Evolutionary conservation across 2,329 filamentous ascomycete species (phyloP), one percentile per base, ranked within the genome.

Genomic region (Sclerotinia nivalis): DNA sequence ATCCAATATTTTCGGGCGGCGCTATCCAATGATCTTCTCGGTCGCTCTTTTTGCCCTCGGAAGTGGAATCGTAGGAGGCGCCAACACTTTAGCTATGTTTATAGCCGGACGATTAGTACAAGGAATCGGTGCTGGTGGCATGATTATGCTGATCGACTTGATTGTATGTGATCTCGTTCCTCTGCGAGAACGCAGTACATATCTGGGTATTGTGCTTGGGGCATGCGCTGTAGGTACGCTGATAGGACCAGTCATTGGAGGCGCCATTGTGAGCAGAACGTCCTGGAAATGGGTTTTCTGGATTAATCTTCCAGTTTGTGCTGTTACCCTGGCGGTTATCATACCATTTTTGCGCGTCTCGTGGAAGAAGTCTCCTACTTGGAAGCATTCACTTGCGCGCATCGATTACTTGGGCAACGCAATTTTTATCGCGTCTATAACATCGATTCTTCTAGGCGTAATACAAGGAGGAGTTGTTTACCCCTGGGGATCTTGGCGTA

Each of bases 161-260:
- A 80, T 87, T n/a, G 77, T 85, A 5, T 82, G 81, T 34, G 85
- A 86, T 70, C 75, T 86, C 7, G 80, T 86, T 0, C 82, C 84
- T 0, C 75, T 86, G 28, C 76, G 81, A 18, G 80, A 84, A 71
- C 77, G 84, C 56, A 81, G 80, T 13, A 77, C 80, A 18, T 84
- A 56, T 56, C 54, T 56, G 25, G 54, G 54, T 9, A 31, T 56
- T 37, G 34, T 56, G 25, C 34, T 56, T 28, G 54, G 25, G n/a
- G n/a, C 34, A 20, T 56, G 54, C n/a, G 54, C 25, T 28, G 54
- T 56, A 31, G 54, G 25, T 15, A 56, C 34, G 8, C 25, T 37
- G 25, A 37, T 31, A 31, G n/a, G 54, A 56, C 54, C 54, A 56
- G 34, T 37, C 10, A 56, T 56, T 31, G 54, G 54, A 1, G 54